Percentiles rank a stretch among this genome's conserved stretches.
phyloP scores from a whole-genome alignment of 2,329 filamentous ascomycete species.

The Aspergillus clavatus region DNA sequence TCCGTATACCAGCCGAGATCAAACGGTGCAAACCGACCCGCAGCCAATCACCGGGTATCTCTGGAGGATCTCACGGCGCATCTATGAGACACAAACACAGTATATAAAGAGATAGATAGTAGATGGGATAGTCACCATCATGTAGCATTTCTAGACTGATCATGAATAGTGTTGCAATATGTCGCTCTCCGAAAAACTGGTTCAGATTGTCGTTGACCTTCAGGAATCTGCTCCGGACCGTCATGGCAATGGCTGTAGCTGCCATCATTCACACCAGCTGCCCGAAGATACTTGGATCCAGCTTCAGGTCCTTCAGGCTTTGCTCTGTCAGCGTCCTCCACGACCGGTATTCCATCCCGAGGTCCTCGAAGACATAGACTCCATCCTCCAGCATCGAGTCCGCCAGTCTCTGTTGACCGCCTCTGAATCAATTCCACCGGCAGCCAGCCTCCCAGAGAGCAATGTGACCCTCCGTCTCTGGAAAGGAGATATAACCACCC shows the following conservation, averaged over 20 bases:
- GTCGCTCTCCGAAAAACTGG: neutral
- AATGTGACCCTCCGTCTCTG: slow-evolving; percentile 8
- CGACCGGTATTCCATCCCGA: slow-evolving; percentile 4
- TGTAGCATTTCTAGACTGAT: too few relatives aligned
- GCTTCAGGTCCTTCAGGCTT: slow-evolving; percentile 8
- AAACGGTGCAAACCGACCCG: neutral
- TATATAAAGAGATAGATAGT: too few relatives aligned
- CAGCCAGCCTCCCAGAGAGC: neutral
- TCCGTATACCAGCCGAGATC: neutral
- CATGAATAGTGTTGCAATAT: neutral
- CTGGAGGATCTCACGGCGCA: neutral
- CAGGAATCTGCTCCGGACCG: neutral
- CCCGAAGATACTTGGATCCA: slow-evolving; percentile 13
- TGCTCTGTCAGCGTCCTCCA: slow-evolving; percentile 11
- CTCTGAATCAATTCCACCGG: slow-evolving; percentile 5
- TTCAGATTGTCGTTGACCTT: neutral
- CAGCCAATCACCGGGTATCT: neutral
- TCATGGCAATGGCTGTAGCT: neutral
- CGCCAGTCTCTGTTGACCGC: slow-evolving; percentile 11
- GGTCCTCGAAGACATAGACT: slow-evolving; percentile 9
- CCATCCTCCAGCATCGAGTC: slow-evolving; percentile 10
- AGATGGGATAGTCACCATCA: neutral
- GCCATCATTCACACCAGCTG: neutral
- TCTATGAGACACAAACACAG: too few relatives aligned
- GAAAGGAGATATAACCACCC: slow-evolving; percentile 22